Evolutionary conservation across 75 land plant species (phyloP).

Genomic region (Ceratopteris richardii): DNA sequence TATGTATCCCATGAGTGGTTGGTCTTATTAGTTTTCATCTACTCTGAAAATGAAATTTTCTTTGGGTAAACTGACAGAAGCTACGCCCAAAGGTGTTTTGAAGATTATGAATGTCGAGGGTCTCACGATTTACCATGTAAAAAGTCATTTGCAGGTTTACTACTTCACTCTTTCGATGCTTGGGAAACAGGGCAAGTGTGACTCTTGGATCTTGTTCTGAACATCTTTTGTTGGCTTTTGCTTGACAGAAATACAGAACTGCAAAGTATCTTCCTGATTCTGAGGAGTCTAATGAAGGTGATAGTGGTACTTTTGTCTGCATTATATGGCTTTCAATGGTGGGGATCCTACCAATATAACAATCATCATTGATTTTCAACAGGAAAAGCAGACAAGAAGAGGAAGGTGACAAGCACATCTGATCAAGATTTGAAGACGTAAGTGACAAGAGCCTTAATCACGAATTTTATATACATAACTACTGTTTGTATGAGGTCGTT

Average conservation of each 20-base stretch:
- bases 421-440: conserved; percentile 4
- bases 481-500: neutral
- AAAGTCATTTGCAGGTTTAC: conserved; percentile 69
- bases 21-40: too few species aligned
- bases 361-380: neutral
- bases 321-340: neutral
- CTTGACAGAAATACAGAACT: conserved; percentile 53
- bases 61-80: conserved; percentile 41
- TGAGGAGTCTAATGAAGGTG: conserved; percentile 19
- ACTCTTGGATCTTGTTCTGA: neutral
- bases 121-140: conserved; percentile 52
- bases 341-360: too few species aligned
- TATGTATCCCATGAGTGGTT: too few species aligned
- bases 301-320: neutral
- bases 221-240: neutral
- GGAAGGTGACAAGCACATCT: neutral
- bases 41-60: too few species aligned
- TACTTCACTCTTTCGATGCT: too few species aligned
- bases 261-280: conserved; percentile 51
- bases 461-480: neutral
- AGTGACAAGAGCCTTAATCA: neutral
- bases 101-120: conserved; percentile 48
- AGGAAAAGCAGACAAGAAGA: neutral
- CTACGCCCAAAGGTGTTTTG: conserved; percentile 62
- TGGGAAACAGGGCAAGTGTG: too few species aligned